A percentile compares a stretch with the other conserved stretches of the same genome.
Conservation (phyloP, 2,329 filamentous ascomycete genomes). For the Fusarium praegraminearum region DNA sequence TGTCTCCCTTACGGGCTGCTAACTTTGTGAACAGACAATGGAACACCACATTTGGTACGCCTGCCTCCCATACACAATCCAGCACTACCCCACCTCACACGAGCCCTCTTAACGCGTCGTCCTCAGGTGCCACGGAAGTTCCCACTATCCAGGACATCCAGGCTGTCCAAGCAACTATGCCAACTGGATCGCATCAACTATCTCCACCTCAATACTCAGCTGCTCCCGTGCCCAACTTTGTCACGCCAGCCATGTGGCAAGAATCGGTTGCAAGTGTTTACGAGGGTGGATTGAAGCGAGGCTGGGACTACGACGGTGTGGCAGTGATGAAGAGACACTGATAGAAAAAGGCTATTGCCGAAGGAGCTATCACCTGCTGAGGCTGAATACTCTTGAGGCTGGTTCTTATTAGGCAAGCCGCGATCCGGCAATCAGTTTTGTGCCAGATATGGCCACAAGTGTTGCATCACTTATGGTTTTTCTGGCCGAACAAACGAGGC, state of each 20-base stretch:
- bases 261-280: constrained; percentile 77
- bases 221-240: constrained; percentile 67
- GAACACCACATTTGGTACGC: constrained; percentile 92
- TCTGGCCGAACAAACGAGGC: background rate
- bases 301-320: constrained; percentile 67
- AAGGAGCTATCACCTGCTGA: constrained; percentile 13
- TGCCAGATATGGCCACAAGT: background rate
- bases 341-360: constrained; percentile 13
- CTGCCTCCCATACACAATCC: constrained; percentile 52
- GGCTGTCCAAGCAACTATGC: constrained; percentile 59
- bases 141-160: constrained; percentile 66
- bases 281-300: constrained; percentile 71
- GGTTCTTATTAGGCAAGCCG: constrained; percentile 15
- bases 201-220: constrained; percentile 65
- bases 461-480: constrained; percentile 3
- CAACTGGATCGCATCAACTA: constrained; percentile 60
- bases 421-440: constrained; percentile 1
- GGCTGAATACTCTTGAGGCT: constrained; percentile 25
- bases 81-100: constrained; percentile 56
- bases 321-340: constrained; percentile 51
- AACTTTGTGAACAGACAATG: constrained; percentile 78
- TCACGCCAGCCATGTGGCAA: constrained; percentile 80
- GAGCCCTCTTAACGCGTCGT: constrained; percentile 65
- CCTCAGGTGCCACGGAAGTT: constrained; percentile 66
- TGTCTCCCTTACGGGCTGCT: constrained; percentile 2